phyloP scores from a whole-genome alignment of 2,329 filamentous ascomycete species.

The Penicillium nordicum region DNA sequence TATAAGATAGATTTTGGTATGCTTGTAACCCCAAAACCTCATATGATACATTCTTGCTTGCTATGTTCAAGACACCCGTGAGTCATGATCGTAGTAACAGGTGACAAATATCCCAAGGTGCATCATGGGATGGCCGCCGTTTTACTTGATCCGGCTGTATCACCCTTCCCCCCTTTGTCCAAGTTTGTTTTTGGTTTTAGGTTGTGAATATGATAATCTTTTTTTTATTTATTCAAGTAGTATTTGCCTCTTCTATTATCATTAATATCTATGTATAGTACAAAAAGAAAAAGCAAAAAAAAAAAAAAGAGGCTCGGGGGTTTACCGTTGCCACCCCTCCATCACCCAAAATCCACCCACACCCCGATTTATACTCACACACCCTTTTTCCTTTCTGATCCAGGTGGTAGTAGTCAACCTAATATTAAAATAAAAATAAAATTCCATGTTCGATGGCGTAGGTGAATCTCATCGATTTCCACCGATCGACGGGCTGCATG shows the following conservation, averaged over 20 bases:
- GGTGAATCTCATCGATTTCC: slow-evolving; percentile 38
- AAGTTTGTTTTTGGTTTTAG: slow-evolving; percentile 12
- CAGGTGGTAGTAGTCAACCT: slow-evolving; percentile 4
- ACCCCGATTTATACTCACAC: slow-evolving; percentile 6
- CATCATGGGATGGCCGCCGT: slow-evolving; percentile 25
- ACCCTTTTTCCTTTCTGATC: slow-evolving; percentile 6
- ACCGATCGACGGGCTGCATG: slow-evolving; percentile 46
- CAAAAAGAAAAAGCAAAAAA: not conserved
- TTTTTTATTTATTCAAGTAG: not conserved
- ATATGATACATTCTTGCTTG: slow-evolving; percentile 27
- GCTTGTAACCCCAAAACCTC: slow-evolving; percentile 21
- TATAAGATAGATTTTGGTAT: slow-evolving; percentile 9
- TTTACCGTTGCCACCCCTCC: slow-evolving; percentile 21
- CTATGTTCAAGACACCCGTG: slow-evolving; percentile 14
- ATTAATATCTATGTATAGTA: slow-evolving; percentile 9
- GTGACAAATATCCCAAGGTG: slow-evolving; percentile 20
- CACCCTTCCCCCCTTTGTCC: slow-evolving; percentile 25
- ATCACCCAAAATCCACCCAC: slow-evolving; percentile 3
- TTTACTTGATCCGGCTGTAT: slow-evolving; percentile 27
- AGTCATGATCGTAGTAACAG: slow-evolving; percentile 24
- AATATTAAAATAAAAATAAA: slow-evolving; percentile 9
- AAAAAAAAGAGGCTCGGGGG: slow-evolving; percentile 16
- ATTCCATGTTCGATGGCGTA: slow-evolving; percentile 29
- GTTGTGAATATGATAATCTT: not conserved
- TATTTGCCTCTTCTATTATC: not conserved